These are phyloP conservation scores for Cicer judaicum DNA, from an alignment of 306 rosid genomes.

Conservation along the genomic window DNA sequence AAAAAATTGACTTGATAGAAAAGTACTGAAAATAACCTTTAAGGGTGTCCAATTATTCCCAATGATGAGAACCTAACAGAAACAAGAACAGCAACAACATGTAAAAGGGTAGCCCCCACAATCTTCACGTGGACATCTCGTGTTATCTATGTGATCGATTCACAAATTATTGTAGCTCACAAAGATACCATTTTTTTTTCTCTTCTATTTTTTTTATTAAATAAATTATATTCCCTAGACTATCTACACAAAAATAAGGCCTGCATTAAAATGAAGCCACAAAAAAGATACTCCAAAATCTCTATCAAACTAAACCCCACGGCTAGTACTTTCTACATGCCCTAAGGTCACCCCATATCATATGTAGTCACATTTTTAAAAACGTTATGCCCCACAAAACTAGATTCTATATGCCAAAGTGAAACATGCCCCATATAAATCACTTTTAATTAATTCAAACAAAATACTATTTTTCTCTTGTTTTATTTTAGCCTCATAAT, in stretches of 20 bases:
- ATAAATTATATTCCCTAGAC: conserved; percentile 40
- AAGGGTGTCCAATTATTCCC: conserved; percentile 45
- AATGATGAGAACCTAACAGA: conserved; percentile 51
- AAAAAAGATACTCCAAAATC: conserved; percentile 49
- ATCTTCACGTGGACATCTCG: conserved; percentile 94
- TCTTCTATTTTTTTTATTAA: neutral
- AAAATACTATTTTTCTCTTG: conserved; percentile 58
- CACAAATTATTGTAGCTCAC: conserved; percentile 21
- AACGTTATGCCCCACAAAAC: conserved; percentile 65
- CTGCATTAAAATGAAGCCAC: conserved; percentile 39
- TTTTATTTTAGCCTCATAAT: conserved; percentile 53
- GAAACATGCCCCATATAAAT: conserved; percentile 44
- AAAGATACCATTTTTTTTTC: conserved; percentile 24
- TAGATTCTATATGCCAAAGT: conserved; percentile 80
- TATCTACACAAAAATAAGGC: conserved; percentile 30
- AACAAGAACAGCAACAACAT: conserved; percentile 37
- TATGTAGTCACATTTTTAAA: conserved; percentile 52
- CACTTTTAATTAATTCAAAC: conserved; percentile 42
- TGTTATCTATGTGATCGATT: conserved; percentile 60
- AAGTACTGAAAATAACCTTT: conserved; percentile 42
- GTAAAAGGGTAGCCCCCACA: conserved; percentile 45
- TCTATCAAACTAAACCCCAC: conserved; percentile 48
- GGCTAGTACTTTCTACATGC: conserved; percentile 53
- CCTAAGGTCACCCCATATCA: conserved; percentile 57
- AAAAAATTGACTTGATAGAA: conserved; percentile 26